Conservation (phyloP, 2,329 filamentous ascomycete species). For the Trichoderma polysporum region DNA sequence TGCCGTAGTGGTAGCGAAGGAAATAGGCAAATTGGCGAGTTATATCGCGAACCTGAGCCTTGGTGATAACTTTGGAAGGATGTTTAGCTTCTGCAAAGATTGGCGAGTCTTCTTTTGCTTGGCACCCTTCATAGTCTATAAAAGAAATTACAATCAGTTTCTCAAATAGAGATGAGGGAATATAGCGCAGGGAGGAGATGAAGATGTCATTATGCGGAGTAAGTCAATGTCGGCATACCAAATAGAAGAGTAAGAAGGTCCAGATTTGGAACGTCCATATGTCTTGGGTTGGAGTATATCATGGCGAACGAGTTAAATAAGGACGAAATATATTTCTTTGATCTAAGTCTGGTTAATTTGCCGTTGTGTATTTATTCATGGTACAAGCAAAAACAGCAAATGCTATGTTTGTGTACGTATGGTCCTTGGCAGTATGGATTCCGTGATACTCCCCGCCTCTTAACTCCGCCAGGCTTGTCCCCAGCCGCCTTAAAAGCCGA, state of each 20-base stretch:
- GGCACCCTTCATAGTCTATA: conserved; percentile 38
- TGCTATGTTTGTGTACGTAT: not conserved
- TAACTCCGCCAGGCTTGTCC: not conserved
- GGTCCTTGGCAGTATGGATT: not conserved
- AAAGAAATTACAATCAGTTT: not conserved
- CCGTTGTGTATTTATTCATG: not conserved
- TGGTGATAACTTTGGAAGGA: conserved; percentile 54
- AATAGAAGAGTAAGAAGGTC: conserved; percentile 47
- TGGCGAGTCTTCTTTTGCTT: conserved; percentile 46
- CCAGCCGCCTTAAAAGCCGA: not conserved
- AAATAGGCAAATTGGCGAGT: conserved; percentile 55
- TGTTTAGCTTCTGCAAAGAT: conserved; percentile 59
- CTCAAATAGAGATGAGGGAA: not conserved
- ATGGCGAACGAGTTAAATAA: conserved; percentile 22
- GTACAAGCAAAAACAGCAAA: not conserved
- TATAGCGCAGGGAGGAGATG: not conserved
- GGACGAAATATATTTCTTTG: not conserved
- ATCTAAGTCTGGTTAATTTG: not conserved
- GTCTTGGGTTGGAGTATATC: conserved; percentile 39
- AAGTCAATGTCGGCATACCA: conserved; percentile 32
- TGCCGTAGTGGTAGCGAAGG: conserved; percentile 51
- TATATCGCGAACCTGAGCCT: conserved; percentile 47
- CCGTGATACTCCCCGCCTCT: not conserved
- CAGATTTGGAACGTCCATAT: conserved; percentile 35
- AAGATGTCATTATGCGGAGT: not conserved